Base-by-base conservation (phyloP, 805 yeast species). In the Torulaspora franciscae region DNA sequence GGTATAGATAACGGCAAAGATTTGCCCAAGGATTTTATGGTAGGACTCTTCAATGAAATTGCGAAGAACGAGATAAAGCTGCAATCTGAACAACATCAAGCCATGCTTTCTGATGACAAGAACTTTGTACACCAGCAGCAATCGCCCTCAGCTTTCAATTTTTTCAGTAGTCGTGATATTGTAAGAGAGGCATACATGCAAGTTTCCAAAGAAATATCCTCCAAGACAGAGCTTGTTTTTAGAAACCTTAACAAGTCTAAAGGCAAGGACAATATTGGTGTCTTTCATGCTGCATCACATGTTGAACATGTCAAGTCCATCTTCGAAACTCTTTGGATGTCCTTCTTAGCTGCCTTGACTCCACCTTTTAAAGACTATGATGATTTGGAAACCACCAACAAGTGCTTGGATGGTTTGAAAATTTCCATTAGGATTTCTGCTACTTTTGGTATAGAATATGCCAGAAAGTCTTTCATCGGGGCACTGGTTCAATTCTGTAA, bases 321-420 rank as follows among this genome's bases (percentile, higher is more conserved):
- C 60, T 91, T 93, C 67, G 96, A 91, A 57, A 87, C 87, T 13
- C 70, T 85, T 35, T 93, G 99, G 99, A 90, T 95, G 96, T 88
- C 97, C 0, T 78, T 93, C 38, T 73, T 93, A 53, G 98, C 98
- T 6, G 97, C 95, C 0, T 72, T 93, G 40, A 89, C 97, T 0
- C 91, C 95, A 3, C 95, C 96, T 5, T 89, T 90, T 70, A 88
- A 84, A 60, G 96, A 88, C 44, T 81, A 83, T 50, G 89, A 85
- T 54, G 93, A 86, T 54, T 75, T 73, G 15, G 88, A 82, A 43
- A 75, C 84, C 8, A 76, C 85, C 3, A 76, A 72, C 40, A 66
- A 75, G 7, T 83, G 96, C 54, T 67, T 93, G 43, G 96, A 87
- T 52, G 99, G 99, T 17, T 77, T 93, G 53, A 82, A 82, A 56